phyloP scores from a whole-genome alignment of 495 filamentous ascomycete genomes.

The Chaetomium cochliodes region DNA sequence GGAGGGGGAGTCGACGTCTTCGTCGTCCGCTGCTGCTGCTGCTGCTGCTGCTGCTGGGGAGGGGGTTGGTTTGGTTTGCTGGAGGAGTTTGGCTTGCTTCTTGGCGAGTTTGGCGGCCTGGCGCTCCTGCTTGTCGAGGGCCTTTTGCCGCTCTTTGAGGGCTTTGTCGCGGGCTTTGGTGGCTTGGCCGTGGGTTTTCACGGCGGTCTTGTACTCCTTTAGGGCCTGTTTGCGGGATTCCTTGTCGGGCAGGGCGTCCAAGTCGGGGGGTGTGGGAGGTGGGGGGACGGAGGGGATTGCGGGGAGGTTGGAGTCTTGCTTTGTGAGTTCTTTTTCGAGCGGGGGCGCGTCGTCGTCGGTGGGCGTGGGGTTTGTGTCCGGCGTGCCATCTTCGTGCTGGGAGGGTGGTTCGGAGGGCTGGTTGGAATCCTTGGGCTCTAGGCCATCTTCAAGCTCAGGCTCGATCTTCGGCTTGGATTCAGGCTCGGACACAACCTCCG shows the following conservation, averaged over 20 bases:
- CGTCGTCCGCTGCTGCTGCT: no score
- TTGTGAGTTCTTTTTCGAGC: neutral
- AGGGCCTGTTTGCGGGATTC: constrained; percentile 62
- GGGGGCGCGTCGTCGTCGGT: neutral
- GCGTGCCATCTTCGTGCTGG: neutral
- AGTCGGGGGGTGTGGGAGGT: constrained; percentile 47
- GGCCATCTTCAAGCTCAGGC: constrained; percentile 25
- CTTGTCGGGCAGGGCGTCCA: constrained; percentile 56
- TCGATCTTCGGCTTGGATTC: constrained; percentile 38
- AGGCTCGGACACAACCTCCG: constrained; percentile 31
- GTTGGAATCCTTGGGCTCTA: constrained; percentile 38
- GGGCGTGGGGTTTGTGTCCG: neutral
- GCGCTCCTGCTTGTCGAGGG: constrained; percentile 42
- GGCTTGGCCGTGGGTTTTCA: constrained; percentile 60
- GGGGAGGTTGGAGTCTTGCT: constrained; percentile 37
- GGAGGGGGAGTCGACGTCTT: no score
- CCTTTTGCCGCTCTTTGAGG: constrained; percentile 56
- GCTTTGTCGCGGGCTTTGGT: constrained; percentile 63
- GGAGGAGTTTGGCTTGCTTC: neutral
- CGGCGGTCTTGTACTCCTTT: constrained; percentile 55
- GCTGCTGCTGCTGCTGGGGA: no score
- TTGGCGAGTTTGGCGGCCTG: constrained; percentile 29
- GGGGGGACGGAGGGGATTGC: constrained; percentile 44
- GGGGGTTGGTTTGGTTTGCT: neutral
- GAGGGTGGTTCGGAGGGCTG: constrained; percentile 8